Evolutionary conservation across 1,139 yeast species (phyloP), one percentile per base, ranked within the genome.

Genomic region (Zygosaccharomyces pseudobailii): DNA sequence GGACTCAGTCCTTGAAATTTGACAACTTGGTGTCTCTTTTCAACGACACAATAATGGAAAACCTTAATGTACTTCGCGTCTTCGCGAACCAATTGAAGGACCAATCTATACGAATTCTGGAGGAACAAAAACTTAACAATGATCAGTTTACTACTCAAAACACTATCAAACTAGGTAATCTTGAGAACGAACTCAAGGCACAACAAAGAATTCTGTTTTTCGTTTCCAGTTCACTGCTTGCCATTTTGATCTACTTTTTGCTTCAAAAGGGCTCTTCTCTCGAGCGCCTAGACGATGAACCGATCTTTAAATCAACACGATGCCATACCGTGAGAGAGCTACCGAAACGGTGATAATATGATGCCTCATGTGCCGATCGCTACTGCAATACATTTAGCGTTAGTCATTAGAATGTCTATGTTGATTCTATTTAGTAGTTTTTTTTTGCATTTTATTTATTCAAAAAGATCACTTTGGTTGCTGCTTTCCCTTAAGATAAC

Each of bases 1-100:
- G 72, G 46, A 72, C 82, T 40, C 95, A 87, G 55, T 70, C 76
- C 2, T 57, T 65, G 6, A 80, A 79, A 51, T 78, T 87, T 52
- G 84, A 82, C 43, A 63, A 70, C 9, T 71, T 87, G 48, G 71
- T 86, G 9, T 66, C 67, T 10, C 75, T 78, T 5, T 76, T 87
- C 59, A 87, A 86, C 62, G 57, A 66, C 2, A 79, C 90, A 0
- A 74, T 85, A 34, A 66, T 73, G 37, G 65, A 70, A 17, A 83
- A 80, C 54, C 63, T 82, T 27, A 61, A 63, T 17, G 67, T 68
- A 17, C 71, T 78, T 44, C 60, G 63, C 40, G 52, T 54, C n/a
- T 61, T 72, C 42, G 71, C 72, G 32, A 51, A 51, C 23, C 59
- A 61, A 36, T 56, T 72, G 36, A 65, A 71, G 48, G 57, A 58